Evolutionary conservation across 2,329 filamentous ascomycete genomes (phyloP).

Genomic region (Trichoderma oligosporum): DNA sequence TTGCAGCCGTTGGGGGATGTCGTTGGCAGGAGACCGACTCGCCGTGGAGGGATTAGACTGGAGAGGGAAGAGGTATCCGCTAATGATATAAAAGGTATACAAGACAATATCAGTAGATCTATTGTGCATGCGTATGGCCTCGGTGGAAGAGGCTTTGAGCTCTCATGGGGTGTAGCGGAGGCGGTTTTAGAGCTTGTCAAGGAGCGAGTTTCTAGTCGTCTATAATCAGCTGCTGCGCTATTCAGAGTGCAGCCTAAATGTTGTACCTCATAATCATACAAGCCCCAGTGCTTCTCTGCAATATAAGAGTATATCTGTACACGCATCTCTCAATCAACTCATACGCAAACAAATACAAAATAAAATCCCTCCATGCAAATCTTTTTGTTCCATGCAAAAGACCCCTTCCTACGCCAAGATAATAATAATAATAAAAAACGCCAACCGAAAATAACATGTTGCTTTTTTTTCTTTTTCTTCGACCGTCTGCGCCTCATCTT

Average conservation of each 20-base stretch:
- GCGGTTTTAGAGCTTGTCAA: constrained; percentile 23
- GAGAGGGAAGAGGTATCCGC: constrained; percentile 24
- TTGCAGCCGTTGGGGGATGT: constrained; percentile 32
- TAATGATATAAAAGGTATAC: constrained; percentile 1
- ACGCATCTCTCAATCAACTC: neutral
- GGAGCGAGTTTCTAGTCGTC: constrained; percentile 17
- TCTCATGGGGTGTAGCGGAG: constrained; percentile 55
- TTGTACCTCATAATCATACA: constrained; percentile 15
- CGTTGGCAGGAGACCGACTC: constrained; percentile 44
- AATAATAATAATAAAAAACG: too few relatives aligned
- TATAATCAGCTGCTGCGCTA: constrained; percentile 6
- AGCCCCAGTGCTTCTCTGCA: neutral
- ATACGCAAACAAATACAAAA: neutral
- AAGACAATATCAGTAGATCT: constrained; percentile 15
- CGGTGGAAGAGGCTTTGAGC: constrained; percentile 54
- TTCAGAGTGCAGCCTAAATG: neutral
- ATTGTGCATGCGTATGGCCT: constrained; percentile 54
- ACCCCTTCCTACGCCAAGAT: neutral
- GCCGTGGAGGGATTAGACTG: constrained; percentile 46
- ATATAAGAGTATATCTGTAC: constrained; percentile 11
- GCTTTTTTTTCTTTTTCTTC: neutral
- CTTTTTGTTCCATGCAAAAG: neutral
- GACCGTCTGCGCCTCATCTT: neutral
- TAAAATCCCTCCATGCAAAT: neutral
- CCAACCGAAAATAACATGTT: neutral